Conservation (phyloP, 2,329 filamentous ascomycete genomes). For the Colletotrichum somersetense region DNA sequence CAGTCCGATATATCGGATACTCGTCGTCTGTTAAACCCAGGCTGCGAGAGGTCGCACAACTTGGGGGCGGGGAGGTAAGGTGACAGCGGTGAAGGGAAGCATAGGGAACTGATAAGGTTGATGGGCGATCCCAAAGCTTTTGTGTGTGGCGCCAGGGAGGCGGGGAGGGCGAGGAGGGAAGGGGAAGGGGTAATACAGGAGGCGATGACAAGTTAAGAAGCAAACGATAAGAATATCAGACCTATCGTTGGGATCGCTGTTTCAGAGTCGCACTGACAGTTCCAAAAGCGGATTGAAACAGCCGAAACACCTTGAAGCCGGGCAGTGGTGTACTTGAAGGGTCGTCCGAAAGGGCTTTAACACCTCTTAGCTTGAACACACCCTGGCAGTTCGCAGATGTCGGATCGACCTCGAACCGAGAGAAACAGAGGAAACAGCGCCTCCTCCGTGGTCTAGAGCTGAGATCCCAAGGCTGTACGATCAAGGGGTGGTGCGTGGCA, state of each 20-base stretch:
- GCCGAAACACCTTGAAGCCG: slow-evolving; percentile 54
- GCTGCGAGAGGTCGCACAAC: slow-evolving; percentile 38
- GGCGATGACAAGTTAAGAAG: slow-evolving; percentile 40
- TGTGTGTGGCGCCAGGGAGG: slow-evolving; percentile 41
- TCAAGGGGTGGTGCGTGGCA: slow-evolving; percentile 26
- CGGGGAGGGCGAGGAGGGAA: slow-evolving; percentile 26
- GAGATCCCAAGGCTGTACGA: slow-evolving; percentile 29
- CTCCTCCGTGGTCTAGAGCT: slow-evolving; percentile 18
- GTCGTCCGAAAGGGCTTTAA: slow-evolving; percentile 43
- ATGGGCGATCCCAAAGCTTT: slow-evolving; percentile 42
- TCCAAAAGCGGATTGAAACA: slow-evolving; percentile 54
- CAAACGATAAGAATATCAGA: slow-evolving; percentile 48
- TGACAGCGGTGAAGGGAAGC: slow-evolving; percentile 30
- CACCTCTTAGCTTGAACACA: slow-evolving; percentile 45
- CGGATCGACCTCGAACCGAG: slow-evolving; percentile 44
- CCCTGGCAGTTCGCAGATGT: slow-evolving; percentile 41
- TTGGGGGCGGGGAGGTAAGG: slow-evolving; percentile 29
- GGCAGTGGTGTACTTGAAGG: slow-evolving; percentile 46
- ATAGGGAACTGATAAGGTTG: slow-evolving; percentile 33
- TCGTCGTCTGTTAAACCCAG: slow-evolving; percentile 40
- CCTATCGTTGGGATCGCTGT: slow-evolving; percentile 54
- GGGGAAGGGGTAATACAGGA: slow-evolving; percentile 38
- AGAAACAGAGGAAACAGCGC: slow-evolving; percentile 40
- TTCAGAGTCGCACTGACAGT: slow-evolving; percentile 55
- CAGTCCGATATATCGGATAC: slow-evolving; percentile 42